These are phyloP conservation scores for Sporisorium sorghi DNA, from an alignment of 1,284 basidiomycete genomes.

Conservation along the genomic window DNA sequence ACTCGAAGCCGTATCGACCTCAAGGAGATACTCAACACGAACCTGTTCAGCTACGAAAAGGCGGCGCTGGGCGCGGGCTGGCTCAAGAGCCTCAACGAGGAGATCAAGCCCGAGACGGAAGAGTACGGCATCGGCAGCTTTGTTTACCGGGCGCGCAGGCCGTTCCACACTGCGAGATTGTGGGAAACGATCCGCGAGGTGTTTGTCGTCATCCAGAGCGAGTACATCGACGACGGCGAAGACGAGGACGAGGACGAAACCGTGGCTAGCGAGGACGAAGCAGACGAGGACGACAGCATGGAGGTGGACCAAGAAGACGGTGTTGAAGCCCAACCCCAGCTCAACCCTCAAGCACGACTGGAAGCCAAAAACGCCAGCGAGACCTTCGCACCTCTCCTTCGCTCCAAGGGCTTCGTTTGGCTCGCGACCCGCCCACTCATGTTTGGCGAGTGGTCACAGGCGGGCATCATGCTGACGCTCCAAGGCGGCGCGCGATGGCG, in stretches of 20 bases:
- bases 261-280: constrained; percentile 16
- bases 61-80: constrained; percentile 71
- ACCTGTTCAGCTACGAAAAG: constrained; percentile 70
- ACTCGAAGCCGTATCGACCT: constrained; percentile 69
- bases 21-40: constrained; percentile 69
- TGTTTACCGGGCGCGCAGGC: constrained; percentile 65
- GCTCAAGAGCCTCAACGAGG: constrained; percentile 71
- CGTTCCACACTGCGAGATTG: constrained; percentile 71
- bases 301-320: constrained; percentile 38
- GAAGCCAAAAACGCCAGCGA: constrained; percentile 69
- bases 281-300: constrained; percentile 28
- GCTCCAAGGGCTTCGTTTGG: constrained; percentile 72
- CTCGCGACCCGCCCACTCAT: constrained; percentile 61
- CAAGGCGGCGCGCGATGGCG: constrained; percentile 71
- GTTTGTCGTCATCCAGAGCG: constrained; percentile 70
- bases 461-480: constrained; percentile 71
- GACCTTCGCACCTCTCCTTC: constrained; percentile 70
- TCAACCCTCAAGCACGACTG: constrained; percentile 70
- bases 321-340: constrained; percentile 68
- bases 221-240: constrained; percentile 68
- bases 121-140: constrained; percentile 65
- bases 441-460: constrained; percentile 72
- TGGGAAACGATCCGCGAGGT: constrained; percentile 71
- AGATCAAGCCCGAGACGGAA: constrained; percentile 71
- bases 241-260: constrained; percentile 33